A percentile compares a stretch with the other conserved stretches of the same genome.
Evolutionary conservation across 2,329 filamentous ascomycete species (phyloP).

Genomic region (Onygena corvina): DNA sequence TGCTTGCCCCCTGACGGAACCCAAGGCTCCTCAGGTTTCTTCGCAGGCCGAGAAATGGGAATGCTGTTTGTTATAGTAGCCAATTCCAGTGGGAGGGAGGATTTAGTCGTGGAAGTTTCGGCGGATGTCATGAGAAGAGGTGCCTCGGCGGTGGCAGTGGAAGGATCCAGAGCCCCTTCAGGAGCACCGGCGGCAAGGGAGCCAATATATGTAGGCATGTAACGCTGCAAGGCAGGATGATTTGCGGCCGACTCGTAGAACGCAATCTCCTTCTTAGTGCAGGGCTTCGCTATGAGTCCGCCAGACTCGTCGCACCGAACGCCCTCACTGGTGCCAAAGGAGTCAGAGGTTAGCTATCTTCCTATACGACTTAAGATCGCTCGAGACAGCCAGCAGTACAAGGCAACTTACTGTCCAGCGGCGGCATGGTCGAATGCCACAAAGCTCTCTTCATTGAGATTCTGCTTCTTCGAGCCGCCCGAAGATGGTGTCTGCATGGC

Average conservation of each 20-base stretch:
- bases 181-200: constrained; percentile 56
- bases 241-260: constrained; percentile 71
- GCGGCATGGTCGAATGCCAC: constrained; percentile 37
- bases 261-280: constrained; percentile 67
- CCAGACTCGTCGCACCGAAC: constrained; percentile 76
- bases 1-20: constrained; percentile 47
- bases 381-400: background rate
- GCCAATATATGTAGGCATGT: constrained; percentile 80
- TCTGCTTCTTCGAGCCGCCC: constrained; percentile 24
- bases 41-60: constrained; percentile 19
- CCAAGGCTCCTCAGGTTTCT: constrained; percentile 26
- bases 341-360: background rate
- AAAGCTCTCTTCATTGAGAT: constrained; percentile 30
- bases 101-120: constrained; percentile 14
- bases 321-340: constrained; percentile 54
- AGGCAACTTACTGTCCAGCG: constrained; percentile 39
- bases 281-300: constrained; percentile 86
- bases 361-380: too few relatives aligned
- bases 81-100: constrained; percentile 16
- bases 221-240: constrained; percentile 61
- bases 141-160: constrained; percentile 18
- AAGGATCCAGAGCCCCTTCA: constrained; percentile 26
- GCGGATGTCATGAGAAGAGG: constrained; percentile 16
- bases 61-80: constrained; percentile 19
- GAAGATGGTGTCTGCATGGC: constrained; percentile 26